A percentile compares a stretch with the other conserved stretches of the same genome.
phyloP scores from a whole-genome alignment of 2,329 filamentous ascomycete species.

The Clonostachys rhizophaga region DNA sequence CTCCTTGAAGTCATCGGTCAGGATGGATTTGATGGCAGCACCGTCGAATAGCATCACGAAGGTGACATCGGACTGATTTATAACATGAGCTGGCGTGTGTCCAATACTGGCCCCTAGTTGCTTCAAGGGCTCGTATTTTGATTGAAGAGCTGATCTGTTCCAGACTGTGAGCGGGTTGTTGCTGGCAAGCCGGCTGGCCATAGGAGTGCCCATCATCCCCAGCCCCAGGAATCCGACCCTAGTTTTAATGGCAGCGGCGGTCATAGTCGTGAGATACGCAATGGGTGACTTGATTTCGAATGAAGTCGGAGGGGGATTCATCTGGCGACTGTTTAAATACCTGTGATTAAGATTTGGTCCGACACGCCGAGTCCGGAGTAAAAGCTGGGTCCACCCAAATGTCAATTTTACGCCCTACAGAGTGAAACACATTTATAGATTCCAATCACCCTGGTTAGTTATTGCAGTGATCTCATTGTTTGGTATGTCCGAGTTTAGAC shows the following conservation, averaged over 20 bases:
- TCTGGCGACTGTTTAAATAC: too few species aligned
- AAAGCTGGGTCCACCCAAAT: too few species aligned
- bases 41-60: constrained; percentile 23
- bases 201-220: constrained; percentile 23
- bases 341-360: too few species aligned
- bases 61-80: constrained; percentile 16
- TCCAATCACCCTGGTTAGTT: too few species aligned
- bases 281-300: too few species aligned
- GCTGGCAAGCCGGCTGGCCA: constrained; percentile 21
- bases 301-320: too few species aligned
- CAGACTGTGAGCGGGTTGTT: constrained; percentile 18
- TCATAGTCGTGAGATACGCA: not conserved
- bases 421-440: too few species aligned
- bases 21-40: constrained; percentile 11
- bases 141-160: constrained; percentile 14
- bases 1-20: constrained; percentile 13
- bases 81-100: constrained; percentile 13
- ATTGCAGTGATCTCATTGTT: too few species aligned
- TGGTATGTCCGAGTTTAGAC: too few species aligned
- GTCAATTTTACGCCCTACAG: too few species aligned
- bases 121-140: constrained; percentile 14
- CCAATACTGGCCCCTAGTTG: constrained; percentile 12
- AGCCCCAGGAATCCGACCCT: constrained; percentile 21
- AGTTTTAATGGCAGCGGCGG: not conserved
- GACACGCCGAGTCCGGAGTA: too few species aligned